Base-by-base conservation (phyloP, 306 rosid genomes). In the Pterocarpus macrocarpus region DNA sequence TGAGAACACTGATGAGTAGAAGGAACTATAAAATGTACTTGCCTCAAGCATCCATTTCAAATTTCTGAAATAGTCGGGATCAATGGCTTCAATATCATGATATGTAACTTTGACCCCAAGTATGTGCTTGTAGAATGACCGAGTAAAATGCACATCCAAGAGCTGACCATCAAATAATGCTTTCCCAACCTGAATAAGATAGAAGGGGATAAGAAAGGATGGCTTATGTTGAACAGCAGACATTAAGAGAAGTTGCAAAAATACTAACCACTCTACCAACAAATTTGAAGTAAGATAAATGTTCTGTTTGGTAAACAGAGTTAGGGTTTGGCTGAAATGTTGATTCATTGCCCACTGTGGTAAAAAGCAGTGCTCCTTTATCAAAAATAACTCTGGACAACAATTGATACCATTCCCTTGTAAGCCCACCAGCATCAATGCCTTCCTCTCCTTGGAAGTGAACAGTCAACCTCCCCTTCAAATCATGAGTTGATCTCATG, bases 401-500 rank as follows among this genome's bases (percentile, higher is more conserved):
- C 77, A 92, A 81, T 81, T 94, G 99, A 85, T 96, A 96, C 99
- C 99, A 96, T 82, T 96, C 99, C 89, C 99, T 92, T 41, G 99
- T 92, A 78, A 96, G 99, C 61, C 99, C 99, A 63, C 98, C 99
- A 1, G 99, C 99, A 86, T 96, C 99, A 67, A 96, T 94, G 68
- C 99, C 99, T 86, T 96, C 99, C 92, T 96, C 99, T 82, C 98
- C 99, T 91, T 96, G 99, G 85, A 96, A 96, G 87, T 96, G 94
- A 84, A 96, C 98, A 22, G 97, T 96, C 91, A 96, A 86, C 89
- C 99, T 92, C 59, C 98, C 99, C 89, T 92, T 96, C 89, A 96
- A 82, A 84, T 96, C 98, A 71, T 81, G 85, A 64, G 91, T 82
- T 34, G 98, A 81, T 84, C 99, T 87, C 98, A 96, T 72, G 69